These are phyloP conservation scores for Diplocarpon mali DNA, from an alignment of 2,329 filamentous ascomycete species.

Conservation along the genomic window DNA sequence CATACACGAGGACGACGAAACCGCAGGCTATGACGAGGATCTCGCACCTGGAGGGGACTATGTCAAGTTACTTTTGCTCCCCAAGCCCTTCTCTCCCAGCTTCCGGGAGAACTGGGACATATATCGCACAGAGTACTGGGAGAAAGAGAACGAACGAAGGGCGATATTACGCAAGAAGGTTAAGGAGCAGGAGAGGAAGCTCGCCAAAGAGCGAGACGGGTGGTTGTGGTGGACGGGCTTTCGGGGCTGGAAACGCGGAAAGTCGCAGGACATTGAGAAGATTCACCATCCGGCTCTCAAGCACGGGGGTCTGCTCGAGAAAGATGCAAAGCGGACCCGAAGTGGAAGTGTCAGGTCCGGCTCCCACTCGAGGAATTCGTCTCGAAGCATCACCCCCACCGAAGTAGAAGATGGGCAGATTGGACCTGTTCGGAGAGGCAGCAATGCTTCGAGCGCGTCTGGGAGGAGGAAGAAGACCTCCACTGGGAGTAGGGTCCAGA, in stretches of 20 bases:
- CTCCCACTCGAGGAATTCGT: conserved; percentile 27
- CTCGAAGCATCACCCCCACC: conserved; percentile 27
- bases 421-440: conserved; percentile 21
- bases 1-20: conserved; percentile 46
- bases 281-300: conserved; percentile 20
- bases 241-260: conserved; percentile 36
- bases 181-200: conserved; percentile 53
- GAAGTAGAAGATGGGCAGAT: conserved; percentile 23
- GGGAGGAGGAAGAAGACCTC: conserved; percentile 22
- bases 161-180: conserved; percentile 60
- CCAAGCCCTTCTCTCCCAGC: conserved; percentile 88
- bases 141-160: conserved; percentile 85
- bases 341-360: conserved; percentile 24
- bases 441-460: conserved; percentile 20
- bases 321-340: conserved; percentile 22
- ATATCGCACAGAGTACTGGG: conserved; percentile 92
- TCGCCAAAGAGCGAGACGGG: conserved; percentile 56
- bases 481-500: conserved; percentile 13
- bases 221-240: conserved; percentile 85
- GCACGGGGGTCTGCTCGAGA: conserved; percentile 17
- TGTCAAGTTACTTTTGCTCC: conserved; percentile 78
- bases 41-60: conserved; percentile 82
- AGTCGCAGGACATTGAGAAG: conserved; percentile 25
- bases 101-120: conserved; percentile 97
- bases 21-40: conserved; percentile 71